Conservation (phyloP, 768 basidiomycete species). For the Termitomyces sp. region DNA sequence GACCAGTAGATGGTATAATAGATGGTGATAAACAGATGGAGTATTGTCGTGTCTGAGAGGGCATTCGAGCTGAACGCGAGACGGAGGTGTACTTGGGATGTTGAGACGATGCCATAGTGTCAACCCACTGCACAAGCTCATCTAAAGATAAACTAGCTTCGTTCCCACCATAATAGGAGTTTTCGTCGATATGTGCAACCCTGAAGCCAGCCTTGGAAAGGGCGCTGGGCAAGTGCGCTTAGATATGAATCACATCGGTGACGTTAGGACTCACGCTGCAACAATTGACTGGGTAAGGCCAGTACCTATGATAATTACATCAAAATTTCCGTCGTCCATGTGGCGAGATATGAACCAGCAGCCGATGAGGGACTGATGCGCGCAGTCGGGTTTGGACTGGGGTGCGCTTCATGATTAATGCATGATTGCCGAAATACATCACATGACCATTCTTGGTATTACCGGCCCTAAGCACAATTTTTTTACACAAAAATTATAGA, state of each 20-base stretch:
- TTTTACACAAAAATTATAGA: constrained; percentile 17
- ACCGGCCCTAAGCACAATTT: constrained; percentile 29
- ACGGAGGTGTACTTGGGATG: constrained; percentile 34
- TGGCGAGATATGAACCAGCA: not conserved
- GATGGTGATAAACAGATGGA: constrained; percentile 82
- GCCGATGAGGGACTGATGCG: not conserved
- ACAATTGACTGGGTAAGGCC: constrained; percentile 79
- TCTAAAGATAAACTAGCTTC: constrained; percentile 79
- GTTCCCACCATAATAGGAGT: constrained; percentile 78
- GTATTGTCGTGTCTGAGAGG: constrained; percentile 66
- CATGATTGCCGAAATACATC: constrained; percentile 3
- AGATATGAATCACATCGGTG: not conserved
- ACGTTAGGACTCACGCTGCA: constrained; percentile 66
- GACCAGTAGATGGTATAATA: constrained; percentile 73
- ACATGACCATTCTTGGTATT: not conserved
- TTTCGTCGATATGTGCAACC: constrained; percentile 83
- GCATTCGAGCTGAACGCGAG: constrained; percentile 33
- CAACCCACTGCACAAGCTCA: constrained; percentile 72
- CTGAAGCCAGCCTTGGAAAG: constrained; percentile 85
- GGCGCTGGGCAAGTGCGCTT: constrained; percentile 45
- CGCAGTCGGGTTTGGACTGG: not conserved
- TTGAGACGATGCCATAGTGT: constrained; percentile 23
- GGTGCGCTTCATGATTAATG: not conserved
- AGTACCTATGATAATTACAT: constrained; percentile 70
- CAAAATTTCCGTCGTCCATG: constrained; percentile 46